Conservation (phyloP, 116 monocot species). For the Dioscorea cayenensis region DNA sequence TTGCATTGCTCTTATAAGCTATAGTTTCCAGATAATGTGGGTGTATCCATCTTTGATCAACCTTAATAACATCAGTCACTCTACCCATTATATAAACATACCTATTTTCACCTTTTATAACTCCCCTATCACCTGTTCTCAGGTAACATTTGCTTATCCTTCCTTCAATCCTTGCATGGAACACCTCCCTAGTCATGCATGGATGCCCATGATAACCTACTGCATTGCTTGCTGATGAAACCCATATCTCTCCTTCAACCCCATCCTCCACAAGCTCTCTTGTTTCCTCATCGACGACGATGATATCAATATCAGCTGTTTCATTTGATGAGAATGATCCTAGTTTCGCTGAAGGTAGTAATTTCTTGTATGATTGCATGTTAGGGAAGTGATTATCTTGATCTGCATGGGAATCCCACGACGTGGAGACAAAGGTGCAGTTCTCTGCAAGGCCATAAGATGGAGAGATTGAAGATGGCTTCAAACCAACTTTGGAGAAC, state of each 20-base stretch:
- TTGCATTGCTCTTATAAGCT: conserved; percentile 12
- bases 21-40: conserved; percentile 28
- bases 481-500: conserved; percentile 12
- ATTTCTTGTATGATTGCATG: conserved; percentile 24
- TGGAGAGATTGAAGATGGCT: conserved; percentile 17
- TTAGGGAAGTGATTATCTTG: neutral
- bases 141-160: conserved; percentile 8
- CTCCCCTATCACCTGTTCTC: conserved; percentile 27
- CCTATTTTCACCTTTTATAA: conserved; percentile 16
- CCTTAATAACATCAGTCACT: conserved; percentile 7
- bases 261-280: conserved; percentile 33
- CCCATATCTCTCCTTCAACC: conserved; percentile 42
- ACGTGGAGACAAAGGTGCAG: conserved; percentile 47
- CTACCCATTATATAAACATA: conserved; percentile 28
- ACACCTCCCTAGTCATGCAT: conserved; percentile 12
- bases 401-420: conserved; percentile 7
- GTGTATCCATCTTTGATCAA: neutral
- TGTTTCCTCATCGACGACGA: conserved; percentile 27
- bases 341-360: conserved; percentile 29
- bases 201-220: conserved; percentile 27
- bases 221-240: conserved; percentile 33
- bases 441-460: conserved; percentile 42
- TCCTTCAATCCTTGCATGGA: conserved; percentile 16
- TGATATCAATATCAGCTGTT: conserved; percentile 12
- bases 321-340: neutral